These are phyloP conservation scores for Alternaria infectoria DNA, from an alignment of 2,329 filamentous ascomycete species.

Conservation along the genomic window DNA sequence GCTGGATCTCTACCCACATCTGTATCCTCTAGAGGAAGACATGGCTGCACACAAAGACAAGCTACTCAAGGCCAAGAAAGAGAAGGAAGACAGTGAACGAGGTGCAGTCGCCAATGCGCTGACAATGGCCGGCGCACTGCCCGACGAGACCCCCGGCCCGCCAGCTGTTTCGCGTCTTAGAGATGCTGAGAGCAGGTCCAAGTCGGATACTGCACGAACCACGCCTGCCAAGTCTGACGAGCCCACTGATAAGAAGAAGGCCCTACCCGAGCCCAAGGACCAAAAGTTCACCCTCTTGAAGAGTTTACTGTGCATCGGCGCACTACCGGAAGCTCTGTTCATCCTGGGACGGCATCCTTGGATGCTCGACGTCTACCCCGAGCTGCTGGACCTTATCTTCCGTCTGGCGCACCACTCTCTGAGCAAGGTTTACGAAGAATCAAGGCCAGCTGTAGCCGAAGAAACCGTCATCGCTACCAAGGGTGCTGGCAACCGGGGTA, in stretches of 20 bases:
- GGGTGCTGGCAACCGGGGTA: constrained; percentile 60
- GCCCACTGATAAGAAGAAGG: constrained; percentile 52
- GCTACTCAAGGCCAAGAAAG: constrained; percentile 68
- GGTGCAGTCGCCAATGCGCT: constrained; percentile 80
- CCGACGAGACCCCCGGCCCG: constrained; percentile 74
- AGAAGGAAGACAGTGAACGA: constrained; percentile 74
- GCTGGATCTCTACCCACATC: constrained; percentile 86
- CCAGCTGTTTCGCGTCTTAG: constrained; percentile 51
- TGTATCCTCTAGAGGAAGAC: constrained; percentile 81
- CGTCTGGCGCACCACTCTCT: constrained; percentile 85
- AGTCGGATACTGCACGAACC: constrained; percentile 54
- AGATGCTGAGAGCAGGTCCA: constrained; percentile 62
- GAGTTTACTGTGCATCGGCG: constrained; percentile 87
- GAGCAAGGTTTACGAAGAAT: constrained; percentile 70
- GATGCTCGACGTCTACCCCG: constrained; percentile 83
- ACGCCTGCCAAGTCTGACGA: constrained; percentile 52
- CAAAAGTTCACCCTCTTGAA: constrained; percentile 87
- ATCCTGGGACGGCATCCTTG: constrained; percentile 92
- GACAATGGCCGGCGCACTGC: constrained; percentile 82
- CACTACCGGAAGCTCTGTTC: constrained; percentile 89
- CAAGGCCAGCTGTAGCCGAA: constrained; percentile 55
- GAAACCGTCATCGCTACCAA: constrained; percentile 49
- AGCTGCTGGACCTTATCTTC: constrained; percentile 80
- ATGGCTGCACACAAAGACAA: constrained; percentile 78
- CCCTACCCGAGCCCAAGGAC: constrained; percentile 76